Base-by-base conservation (phyloP, 2,329 filamentous ascomycete genomes). In the Neurospora sp. region DNA sequence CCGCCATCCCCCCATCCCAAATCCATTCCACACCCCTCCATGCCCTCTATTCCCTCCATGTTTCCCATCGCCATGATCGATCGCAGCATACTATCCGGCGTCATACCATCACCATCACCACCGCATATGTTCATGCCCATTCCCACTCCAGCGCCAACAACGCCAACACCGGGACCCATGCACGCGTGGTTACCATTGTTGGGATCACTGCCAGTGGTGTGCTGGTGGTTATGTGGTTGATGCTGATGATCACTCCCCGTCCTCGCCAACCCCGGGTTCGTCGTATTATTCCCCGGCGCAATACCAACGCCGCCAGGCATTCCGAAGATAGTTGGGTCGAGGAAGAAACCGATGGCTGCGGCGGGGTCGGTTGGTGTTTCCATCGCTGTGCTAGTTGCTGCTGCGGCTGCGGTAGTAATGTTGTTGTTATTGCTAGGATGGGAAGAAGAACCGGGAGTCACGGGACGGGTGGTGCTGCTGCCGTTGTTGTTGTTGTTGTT, bases 61-160 rank as follows among this genome's bases (percentile, higher is more conserved):
- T 86, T 82, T 8, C 84, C 84, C 80, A 88, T 84, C 69, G 83
- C 85, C 83, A 88, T 86, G 69, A 89, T 78, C 8, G 85, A 83
- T 70, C 85, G 81, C 66, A 89, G 77, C 62, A 89, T 83, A 0
- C 86, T 86, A 67, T 89, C 86, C 0, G 85, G 85, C 23, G 85
- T 84, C 79, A 88, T 84, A 8, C 81, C 83, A 57, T 11, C 19
- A 8, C 81, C 83, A 57, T 11, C n/a, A 81, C 77, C 68, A 83
- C 81, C 23, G 79, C 79, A 52, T 78, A 74, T 39, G 83, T 75
- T 66, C 82, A 78, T 39, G 78, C 75, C 85, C 86, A 87, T 3
- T 80, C 81, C 46, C 69, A 83, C 87, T 2, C 77, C 77, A 1
- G 70, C 73, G 11, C 72, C 65, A 5, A 83, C 87, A 2, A 83